Evolutionary conservation across 768 basidiomycete species (phyloP).

Genomic region (Collybia nuda): DNA sequence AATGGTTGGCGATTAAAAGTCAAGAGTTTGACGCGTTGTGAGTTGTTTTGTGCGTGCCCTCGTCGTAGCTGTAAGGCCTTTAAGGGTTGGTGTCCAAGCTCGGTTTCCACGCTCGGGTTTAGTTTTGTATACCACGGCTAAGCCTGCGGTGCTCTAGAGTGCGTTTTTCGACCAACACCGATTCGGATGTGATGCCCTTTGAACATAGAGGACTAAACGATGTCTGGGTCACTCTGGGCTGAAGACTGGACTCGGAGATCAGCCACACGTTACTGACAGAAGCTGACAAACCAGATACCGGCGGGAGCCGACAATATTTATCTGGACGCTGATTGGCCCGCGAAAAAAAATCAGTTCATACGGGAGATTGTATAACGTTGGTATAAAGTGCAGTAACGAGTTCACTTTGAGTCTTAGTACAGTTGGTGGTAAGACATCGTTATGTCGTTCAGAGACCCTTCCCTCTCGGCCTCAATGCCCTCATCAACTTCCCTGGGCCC

Average conservation of each 20-base stretch:
- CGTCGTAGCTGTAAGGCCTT: no score
- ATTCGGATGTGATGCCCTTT: no score
- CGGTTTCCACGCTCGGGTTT: no score
- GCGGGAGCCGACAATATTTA: neutral
- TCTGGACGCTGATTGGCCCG: slow-evolving; percentile 35
- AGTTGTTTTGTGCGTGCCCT: no score
- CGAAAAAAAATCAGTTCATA: slow-evolving; percentile 36
- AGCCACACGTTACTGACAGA: neutral
- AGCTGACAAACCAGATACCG: neutral
- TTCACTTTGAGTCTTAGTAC: neutral
- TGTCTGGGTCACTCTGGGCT: no score
- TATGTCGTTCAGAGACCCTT: slow-evolving; percentile 36
- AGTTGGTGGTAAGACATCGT: slow-evolving; percentile 17
- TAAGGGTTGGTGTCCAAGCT: no score
- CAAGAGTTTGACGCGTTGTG: no score
- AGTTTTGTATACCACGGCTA: no score
- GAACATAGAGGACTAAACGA: no score
- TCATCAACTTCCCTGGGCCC: slow-evolving; percentile 40
- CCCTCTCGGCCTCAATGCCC: slow-evolving; percentile 38
- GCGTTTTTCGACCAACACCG: no score
- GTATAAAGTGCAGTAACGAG: slow-evolving; percentile 5
- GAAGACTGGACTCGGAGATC: neutral
- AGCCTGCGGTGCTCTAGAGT: no score
- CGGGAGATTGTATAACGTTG: neutral
- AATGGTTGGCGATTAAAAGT: no score